phyloP scores from a whole-genome alignment of 352 stramenopile genomes.

The Phytophthora crassamura region DNA sequence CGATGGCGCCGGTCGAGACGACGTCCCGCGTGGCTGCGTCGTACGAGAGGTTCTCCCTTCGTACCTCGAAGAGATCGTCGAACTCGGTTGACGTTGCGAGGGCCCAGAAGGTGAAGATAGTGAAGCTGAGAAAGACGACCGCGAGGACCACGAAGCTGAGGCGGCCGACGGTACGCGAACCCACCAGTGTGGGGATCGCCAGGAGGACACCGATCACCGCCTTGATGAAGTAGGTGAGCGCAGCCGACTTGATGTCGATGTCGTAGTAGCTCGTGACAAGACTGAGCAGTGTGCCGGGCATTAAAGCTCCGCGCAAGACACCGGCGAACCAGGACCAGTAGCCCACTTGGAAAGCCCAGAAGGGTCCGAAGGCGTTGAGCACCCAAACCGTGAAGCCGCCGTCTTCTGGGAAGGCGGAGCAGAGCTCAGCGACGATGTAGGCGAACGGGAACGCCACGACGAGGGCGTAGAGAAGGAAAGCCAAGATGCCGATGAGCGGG shows the following conservation, averaged over 20 bases:
- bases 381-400: conserved; percentile 91
- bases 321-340: conserved; percentile 86
- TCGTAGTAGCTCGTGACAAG: conserved; percentile 45
- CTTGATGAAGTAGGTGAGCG: conserved; percentile 45
- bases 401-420: conserved; percentile 87
- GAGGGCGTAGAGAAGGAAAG: conserved; percentile 86
- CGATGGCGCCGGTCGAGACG: conserved; percentile 35
- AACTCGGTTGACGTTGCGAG: conserved; percentile 32
- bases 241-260: conserved; percentile 32
- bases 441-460: conserved; percentile 90
- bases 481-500: conserved; percentile 76
- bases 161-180: conserved; percentile 41
- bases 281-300: conserved; percentile 65
- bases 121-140: conserved; percentile 48
- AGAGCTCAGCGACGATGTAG: conserved; percentile 93
- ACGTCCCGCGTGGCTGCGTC: conserved; percentile 24
- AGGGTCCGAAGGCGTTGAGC: conserved; percentile 88
- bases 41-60: conserved; percentile 33
- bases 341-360: conserved; percentile 81
- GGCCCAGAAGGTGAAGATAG: conserved; percentile 58
- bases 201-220: conserved; percentile 42
- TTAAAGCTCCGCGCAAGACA: conserved; percentile 54
- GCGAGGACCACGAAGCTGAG: conserved; percentile 36
- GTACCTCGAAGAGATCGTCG: conserved; percentile 54
- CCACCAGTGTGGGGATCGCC: conserved; percentile 46